Evolutionary conservation across 805 yeast species (phyloP).

Genomic region (Allodekkera sacchari): DNA sequence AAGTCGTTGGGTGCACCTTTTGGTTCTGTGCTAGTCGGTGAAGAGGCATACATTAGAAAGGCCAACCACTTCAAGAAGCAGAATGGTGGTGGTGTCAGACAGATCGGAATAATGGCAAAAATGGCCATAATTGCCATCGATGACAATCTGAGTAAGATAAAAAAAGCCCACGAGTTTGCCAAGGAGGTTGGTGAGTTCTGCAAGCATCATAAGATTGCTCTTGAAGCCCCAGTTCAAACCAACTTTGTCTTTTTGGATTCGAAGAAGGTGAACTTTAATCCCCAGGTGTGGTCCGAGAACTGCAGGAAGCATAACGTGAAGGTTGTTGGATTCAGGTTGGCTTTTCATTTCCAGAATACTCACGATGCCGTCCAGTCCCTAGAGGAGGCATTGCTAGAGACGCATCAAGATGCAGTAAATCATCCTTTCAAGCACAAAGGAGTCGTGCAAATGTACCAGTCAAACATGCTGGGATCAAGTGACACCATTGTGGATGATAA

Average conservation of each 20-base stretch:
- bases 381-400: constrained; percentile 49
- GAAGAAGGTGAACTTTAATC: constrained; percentile 43
- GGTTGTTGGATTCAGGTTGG: constrained; percentile 65
- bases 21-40: constrained; percentile 80
- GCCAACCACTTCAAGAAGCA: constrained; percentile 87
- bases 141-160: constrained; percentile 55
- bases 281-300: constrained; percentile 22
- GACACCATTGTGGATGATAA: no score
- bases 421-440: constrained; percentile 35
- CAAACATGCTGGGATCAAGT: no score
- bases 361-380: constrained; percentile 47
- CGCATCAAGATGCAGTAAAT: constrained; percentile 42
- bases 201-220: constrained; percentile 39
- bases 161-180: constrained; percentile 42
- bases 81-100: constrained; percentile 90
- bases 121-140: constrained; percentile 79
- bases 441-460: constrained; percentile 13
- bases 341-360: constrained; percentile 68
- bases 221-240: constrained; percentile 74
- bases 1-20: constrained; percentile 92
- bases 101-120: constrained; percentile 69
- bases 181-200: constrained; percentile 45
- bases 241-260: constrained; percentile 76
- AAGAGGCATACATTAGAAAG: constrained; percentile 44
- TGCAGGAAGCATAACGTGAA: constrained; percentile 56